A percentile compares a stretch with the other conserved stretches of the same genome.
These are phyloP conservation scores for Lentinula aciculospora DNA, from an alignment of 768 basidiomycete genomes.

Conservation along the genomic window DNA sequence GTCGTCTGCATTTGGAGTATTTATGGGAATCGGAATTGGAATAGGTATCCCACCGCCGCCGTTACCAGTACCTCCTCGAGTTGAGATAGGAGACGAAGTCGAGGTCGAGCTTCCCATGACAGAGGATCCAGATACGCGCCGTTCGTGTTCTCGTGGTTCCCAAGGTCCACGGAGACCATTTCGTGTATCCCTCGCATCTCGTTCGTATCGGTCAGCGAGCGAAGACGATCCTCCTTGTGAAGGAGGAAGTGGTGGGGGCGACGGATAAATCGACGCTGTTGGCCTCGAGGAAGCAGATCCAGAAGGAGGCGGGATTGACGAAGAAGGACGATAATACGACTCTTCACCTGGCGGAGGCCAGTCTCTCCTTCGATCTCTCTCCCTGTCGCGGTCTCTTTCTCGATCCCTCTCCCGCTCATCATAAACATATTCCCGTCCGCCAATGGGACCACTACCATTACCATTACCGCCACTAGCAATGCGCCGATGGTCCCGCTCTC, in stretches of 20 bases:
- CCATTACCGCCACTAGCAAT: background rate
- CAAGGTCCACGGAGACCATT: background rate
- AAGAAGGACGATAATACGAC: background rate
- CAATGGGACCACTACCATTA: background rate
- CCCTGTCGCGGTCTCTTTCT: background rate
- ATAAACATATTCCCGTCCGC: background rate
- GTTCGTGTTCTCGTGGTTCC: background rate
- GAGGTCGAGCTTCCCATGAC: background rate
- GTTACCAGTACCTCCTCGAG: background rate
- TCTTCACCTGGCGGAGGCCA: constrained; percentile 3
- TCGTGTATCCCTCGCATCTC: background rate
- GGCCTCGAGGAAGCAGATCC: no score
- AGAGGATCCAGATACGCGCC: background rate
- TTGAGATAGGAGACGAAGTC: background rate
- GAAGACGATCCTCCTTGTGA: background rate
- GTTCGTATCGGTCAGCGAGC: background rate
- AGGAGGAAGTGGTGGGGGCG: background rate
- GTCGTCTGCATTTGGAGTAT: background rate
- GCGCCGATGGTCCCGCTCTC: background rate
- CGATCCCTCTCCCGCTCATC: background rate
- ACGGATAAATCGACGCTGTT: background rate
- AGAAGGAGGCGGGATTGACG: background rate
- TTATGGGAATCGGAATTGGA: background rate
- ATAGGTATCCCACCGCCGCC: background rate
- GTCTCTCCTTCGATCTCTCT: background rate